These are phyloP conservation scores for Odontarrhena argentea DNA, from an alignment of 345 rosid genomes.

Conservation along the genomic window DNA sequence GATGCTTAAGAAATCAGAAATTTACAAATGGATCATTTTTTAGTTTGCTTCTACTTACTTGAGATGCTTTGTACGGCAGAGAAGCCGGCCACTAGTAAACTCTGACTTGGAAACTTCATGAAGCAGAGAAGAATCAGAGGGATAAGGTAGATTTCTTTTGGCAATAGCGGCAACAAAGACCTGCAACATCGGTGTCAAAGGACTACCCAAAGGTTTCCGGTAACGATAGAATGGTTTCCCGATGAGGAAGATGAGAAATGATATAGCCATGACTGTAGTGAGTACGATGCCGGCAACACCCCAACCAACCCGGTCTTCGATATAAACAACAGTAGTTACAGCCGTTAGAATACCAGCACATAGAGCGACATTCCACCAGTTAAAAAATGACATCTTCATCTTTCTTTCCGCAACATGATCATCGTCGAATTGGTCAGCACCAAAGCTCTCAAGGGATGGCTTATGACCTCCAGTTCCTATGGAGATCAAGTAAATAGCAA, in stretches of 20 bases:
- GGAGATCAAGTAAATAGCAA: constrained; percentile 82
- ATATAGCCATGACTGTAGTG: constrained; percentile 55
- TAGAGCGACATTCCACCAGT: constrained; percentile 86
- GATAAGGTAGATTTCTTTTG: constrained; percentile 67
- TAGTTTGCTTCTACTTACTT: constrained; percentile 50
- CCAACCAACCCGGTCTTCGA: constrained; percentile 84
- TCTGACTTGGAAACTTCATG: constrained; percentile 51
- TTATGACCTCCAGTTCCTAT: constrained; percentile 96
- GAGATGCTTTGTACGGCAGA: constrained; percentile 66
- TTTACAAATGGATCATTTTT: not conserved
- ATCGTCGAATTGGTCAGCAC: constrained; percentile 95
- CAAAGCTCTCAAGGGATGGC: constrained; percentile 92
- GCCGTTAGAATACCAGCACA: constrained; percentile 76
- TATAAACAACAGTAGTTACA: constrained; percentile 69
- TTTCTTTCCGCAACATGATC: constrained; percentile 68
- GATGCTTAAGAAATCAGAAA: constrained; percentile 5
- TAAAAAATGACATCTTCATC: constrained; percentile 88
- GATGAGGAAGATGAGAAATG: constrained; percentile 60
- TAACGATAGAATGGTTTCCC: constrained; percentile 81
- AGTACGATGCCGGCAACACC: constrained; percentile 70
- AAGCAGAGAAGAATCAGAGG: constrained; percentile 53
- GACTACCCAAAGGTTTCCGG: constrained; percentile 68
- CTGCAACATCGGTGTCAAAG: constrained; percentile 78
- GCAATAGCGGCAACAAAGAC: constrained; percentile 76
- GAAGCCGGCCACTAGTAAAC: constrained; percentile 50